Base-by-base conservation (phyloP, 176 grass and related monocot species). In the Carex littledalei region DNA sequence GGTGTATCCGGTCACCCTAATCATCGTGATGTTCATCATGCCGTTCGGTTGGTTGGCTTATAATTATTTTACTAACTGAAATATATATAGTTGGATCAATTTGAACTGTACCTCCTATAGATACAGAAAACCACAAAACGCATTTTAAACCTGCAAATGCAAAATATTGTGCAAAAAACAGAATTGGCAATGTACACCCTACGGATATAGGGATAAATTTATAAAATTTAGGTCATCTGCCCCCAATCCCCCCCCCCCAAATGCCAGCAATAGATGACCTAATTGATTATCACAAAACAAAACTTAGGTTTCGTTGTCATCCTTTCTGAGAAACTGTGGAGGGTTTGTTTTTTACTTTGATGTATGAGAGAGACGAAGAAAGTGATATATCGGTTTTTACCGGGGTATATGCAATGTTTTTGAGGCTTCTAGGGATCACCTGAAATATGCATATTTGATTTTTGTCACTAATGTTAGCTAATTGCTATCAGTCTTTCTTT, bases 1-100 rank as follows among this genome's bases (percentile, higher is more conserved):
- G 95, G 95, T 86, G 89, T 98, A 55, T 98, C 95, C 29, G 86
- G 89, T 20, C 92, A 98, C 81, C 92, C 92, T 82, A 98, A 98
- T 83, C 95, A 98, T 78, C 5, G 83, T 58, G 89, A 93, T 89
- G 88, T 98, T 83, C 89, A 98, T 87, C 89, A 89, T 57, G 95
- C 91, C 47, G 86, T 77, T 84, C 62, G 54, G 41, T 87, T 62
- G 17, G 63, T 70, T 66, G 31, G 16, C 53, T 17, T 77, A 15
- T 71, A 58, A 66, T 73, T 62, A 24, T 24, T 37, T 49, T 78
- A 15, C 41, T 56, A 21, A 58, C 17, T 17, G 57, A 49, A 58
- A 57, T 66, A 52, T 50, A 52, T 50, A 21, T 26, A 22, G 5
- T 29, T 47, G 55, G 39, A 3, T 56, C 34, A 61, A 18, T 39